These are phyloP conservation scores for Syncephalastrum racemosum DNA, from an alignment of 371 early-diverging fungal genomes.

Conservation along the genomic window DNA sequence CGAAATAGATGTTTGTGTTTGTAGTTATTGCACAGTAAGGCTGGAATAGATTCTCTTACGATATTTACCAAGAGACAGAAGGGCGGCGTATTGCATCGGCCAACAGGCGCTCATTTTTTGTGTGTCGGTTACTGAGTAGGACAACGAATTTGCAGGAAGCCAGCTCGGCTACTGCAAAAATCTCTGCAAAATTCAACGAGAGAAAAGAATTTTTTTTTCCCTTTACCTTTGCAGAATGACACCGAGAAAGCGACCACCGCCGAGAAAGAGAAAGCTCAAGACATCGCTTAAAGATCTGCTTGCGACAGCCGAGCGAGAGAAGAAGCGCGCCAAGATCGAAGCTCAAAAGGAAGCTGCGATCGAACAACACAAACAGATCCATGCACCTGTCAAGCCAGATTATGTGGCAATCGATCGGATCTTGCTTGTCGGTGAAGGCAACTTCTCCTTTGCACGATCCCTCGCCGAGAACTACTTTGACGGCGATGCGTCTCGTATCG, in stretches of 20 bases:
- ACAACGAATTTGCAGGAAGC: no score
- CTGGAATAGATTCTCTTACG: no score
- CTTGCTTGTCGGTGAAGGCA: constrained; percentile 78
- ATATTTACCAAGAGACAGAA: no score
- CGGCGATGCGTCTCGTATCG: constrained; percentile 50
- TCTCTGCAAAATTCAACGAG: no score
- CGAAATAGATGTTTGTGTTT: no score
- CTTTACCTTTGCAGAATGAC: neutral
- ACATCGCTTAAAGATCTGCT: constrained; percentile 12
- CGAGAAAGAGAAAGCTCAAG: constrained; percentile 18
- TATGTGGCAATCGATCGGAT: constrained; percentile 54
- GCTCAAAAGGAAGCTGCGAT: constrained; percentile 10
- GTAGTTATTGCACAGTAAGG: no score
- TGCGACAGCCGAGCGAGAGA: constrained; percentile 1
- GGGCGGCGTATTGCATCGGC: no score
- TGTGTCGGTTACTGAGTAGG: no score
- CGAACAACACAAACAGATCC: constrained; percentile 4
- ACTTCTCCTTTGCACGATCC: constrained; percentile 83
- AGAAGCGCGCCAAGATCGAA: constrained; percentile 5
- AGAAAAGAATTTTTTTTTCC: neutral
- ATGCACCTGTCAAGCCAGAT: constrained; percentile 28
- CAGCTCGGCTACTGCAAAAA: no score
- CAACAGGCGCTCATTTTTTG: no score
- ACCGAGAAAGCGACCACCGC: constrained; percentile 5
- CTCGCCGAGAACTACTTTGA: constrained; percentile 55